phyloP scores from a whole-genome alignment of 2,329 filamentous ascomycete genomes.

The Aureobasidium melanogenum region DNA sequence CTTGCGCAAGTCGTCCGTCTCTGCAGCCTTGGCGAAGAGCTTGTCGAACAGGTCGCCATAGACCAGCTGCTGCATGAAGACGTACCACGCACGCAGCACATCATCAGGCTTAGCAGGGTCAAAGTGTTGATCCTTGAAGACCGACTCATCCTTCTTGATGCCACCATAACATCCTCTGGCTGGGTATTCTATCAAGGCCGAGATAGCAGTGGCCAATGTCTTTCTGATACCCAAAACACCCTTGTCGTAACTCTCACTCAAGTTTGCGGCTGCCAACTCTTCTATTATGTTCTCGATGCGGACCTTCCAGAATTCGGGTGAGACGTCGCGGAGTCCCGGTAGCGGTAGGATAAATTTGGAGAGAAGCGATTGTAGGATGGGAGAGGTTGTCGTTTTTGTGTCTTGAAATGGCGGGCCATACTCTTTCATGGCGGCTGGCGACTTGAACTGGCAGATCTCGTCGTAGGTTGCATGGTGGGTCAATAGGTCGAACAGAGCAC shows the following conservation, averaged over 20 bases:
- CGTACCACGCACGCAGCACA: constrained; percentile 56
- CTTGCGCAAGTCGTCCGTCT: constrained; percentile 54
- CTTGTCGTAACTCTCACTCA: constrained; percentile 78
- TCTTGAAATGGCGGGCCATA: constrained; percentile 63
- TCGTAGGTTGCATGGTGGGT: constrained; percentile 47
- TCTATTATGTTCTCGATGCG: constrained; percentile 51
- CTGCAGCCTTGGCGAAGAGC: constrained; percentile 51
- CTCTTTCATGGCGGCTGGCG: constrained; percentile 51
- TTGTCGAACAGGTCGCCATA: constrained; percentile 60
- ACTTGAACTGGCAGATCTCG: constrained; percentile 65
- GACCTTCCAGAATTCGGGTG: constrained; percentile 56
- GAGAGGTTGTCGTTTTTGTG: constrained; percentile 42
- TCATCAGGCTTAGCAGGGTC: constrained; percentile 52
- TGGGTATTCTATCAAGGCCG: constrained; percentile 60
- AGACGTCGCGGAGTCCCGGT: constrained; percentile 57
- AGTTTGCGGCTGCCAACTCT: constrained; percentile 56
- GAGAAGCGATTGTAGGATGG: constrained; percentile 60
- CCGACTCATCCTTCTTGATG: constrained; percentile 33
- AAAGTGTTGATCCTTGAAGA: constrained; percentile 37
- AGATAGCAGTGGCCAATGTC: constrained; percentile 63
- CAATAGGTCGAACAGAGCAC: constrained; percentile 46
- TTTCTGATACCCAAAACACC: constrained; percentile 65
- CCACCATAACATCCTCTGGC: constrained; percentile 59
- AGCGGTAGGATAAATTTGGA: constrained; percentile 55
- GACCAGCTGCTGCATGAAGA: constrained; percentile 56